Evolutionary conservation across 1,284 basidiomycete genomes (phyloP), one percentile per base, ranked within the genome.

Genomic region (Trichosporon asahii): DNA sequence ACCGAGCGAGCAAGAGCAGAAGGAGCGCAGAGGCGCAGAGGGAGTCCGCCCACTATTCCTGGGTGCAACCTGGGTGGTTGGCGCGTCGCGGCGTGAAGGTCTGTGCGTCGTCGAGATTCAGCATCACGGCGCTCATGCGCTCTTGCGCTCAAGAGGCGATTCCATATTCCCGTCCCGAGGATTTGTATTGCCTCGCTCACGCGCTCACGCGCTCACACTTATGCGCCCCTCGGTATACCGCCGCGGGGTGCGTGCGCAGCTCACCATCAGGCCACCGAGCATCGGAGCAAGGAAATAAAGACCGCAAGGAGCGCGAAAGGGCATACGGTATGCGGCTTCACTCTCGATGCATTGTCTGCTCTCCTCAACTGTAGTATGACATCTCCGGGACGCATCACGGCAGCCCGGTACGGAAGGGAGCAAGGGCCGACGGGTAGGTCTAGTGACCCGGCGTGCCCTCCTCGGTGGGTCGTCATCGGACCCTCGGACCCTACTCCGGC

Each of bases 41-140:
- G 46, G 6, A 3, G 46, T n/a, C 46, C 46, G 12, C 49, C 49
- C 49, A 53, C 49, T 53, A 53, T 53, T 53, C n/a, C 12, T 25
- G n/a, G n/a, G n/a, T n/a, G n/a, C n/a, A n/a, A n/a, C n/a, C 15
- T 44, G 40, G 40, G 40, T 53, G 49, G n/a, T 23, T 21, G 49
- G 49, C 49, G 49, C 49, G 49, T 53, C 49, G 49, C 49, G n/a
- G 49, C 49, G 21, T 53, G 49, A 25, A 53, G 49, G 49, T 53
- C 49, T 25, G 49, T 53, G 49, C 49, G 49, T 33, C 31, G 31
- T 6, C 18, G 4, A 46, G 18, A n/a, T 46, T 18, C 44, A 46
- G 44, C 44, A 46, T n/a, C 44, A n/a, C 18, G 4, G 44, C 15
- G 18, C 3, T n/a, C 9, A 18, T 12, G 3, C 4, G 31, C 31